Evolutionary conservation across 1,139 yeast genomes (phyloP).

Genomic region (Scheffersomyces segobiensis): DNA sequence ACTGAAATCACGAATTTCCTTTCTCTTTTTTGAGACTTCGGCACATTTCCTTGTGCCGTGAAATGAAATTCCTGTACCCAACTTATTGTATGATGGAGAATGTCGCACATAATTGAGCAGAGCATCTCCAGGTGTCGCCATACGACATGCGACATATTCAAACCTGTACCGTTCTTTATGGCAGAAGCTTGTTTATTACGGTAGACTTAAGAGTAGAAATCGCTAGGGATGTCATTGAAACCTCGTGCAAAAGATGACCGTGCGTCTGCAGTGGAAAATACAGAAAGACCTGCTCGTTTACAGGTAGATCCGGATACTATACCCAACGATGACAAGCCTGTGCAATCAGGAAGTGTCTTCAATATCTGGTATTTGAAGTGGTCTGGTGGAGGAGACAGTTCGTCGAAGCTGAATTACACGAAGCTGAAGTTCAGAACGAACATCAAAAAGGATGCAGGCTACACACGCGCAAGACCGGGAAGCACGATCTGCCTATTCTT

Average conservation of each 20-base stretch:
- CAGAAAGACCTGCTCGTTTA: constrained; percentile 47
- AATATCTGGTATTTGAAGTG: constrained; percentile 89
- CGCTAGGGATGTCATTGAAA: neutral
- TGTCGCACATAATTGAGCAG: neutral
- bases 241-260: neutral
- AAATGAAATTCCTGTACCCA: neutral
- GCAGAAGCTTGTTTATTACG: neutral
- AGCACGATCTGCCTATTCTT: constrained; percentile 74
- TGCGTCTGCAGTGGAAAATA: neutral
- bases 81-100: neutral
- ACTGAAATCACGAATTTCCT: neutral
- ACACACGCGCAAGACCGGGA: constrained; percentile 61
- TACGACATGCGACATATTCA: neutral
- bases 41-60: neutral
- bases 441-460: constrained; percentile 67
- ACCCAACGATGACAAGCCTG: constrained; percentile 64
- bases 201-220: neutral
- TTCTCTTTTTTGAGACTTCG: neutral
- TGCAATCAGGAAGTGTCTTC: constrained; percentile 78
- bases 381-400: constrained; percentile 68
- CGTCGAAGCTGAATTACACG: constrained; percentile 27
- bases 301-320: constrained; percentile 72
- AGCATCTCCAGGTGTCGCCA: neutral
- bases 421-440: constrained; percentile 56
- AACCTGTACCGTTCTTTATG: neutral